Conservation (phyloP, 129 eudicot genomes). For the Escallonia rubra region DNA sequence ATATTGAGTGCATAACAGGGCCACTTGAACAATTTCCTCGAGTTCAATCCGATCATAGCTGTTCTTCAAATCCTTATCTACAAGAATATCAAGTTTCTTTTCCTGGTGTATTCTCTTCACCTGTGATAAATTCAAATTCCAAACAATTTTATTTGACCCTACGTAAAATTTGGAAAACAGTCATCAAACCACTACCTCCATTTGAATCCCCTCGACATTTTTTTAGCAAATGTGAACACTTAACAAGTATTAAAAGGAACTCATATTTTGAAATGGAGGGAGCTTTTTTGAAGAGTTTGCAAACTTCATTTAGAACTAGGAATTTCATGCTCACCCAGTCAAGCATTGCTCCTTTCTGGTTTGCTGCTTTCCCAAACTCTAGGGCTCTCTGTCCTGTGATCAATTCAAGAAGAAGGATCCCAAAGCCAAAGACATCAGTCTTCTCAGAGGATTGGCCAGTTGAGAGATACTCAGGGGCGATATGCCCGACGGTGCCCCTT, state of each 20-base stretch:
- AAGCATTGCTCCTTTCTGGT: slow-evolving; percentile 81
- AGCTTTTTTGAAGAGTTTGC: neutral
- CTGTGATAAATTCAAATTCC: slow-evolving; percentile 24
- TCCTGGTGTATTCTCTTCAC: slow-evolving; percentile 72
- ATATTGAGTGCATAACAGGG: slow-evolving; percentile 75
- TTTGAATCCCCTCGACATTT: neutral
- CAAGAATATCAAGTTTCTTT: slow-evolving; percentile 67
- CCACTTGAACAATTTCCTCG: slow-evolving; percentile 83
- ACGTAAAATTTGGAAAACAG: neutral
- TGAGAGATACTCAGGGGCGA: slow-evolving; percentile 87
- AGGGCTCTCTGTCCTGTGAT: slow-evolving; percentile 81
- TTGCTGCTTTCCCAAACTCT: slow-evolving; percentile 80
- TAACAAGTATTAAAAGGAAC: neutral
- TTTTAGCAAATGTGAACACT: no score
- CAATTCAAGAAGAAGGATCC: slow-evolving; percentile 78
- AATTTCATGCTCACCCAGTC: slow-evolving; percentile 65
- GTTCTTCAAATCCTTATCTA: slow-evolving; percentile 58
- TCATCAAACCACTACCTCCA: slow-evolving; percentile 5
- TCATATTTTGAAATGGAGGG: neutral
- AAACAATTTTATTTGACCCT: neutral
- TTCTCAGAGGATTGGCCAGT: slow-evolving; percentile 92
- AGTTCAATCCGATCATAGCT: slow-evolving; percentile 61
- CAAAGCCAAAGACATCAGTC: slow-evolving; percentile 85
- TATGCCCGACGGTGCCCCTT: slow-evolving; percentile 87
- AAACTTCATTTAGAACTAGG: no score